Evolutionary conservation across 352 stramenopile genomes (phyloP).

Genomic region (Phytophthora pluvialis): DNA sequence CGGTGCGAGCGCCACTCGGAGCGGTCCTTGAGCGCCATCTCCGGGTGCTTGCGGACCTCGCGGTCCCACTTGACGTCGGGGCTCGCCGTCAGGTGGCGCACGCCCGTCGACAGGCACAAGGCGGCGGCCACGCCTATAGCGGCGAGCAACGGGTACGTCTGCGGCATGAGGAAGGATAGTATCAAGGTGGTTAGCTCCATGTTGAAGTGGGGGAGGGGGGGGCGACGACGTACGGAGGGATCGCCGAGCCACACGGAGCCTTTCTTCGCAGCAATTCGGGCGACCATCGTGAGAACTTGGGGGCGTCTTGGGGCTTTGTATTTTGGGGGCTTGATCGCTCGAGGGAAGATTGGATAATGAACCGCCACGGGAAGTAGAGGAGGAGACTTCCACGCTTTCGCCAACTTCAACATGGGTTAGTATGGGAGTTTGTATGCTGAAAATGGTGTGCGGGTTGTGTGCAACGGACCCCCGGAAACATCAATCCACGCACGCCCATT

Average conservation of each 20-base stretch:
- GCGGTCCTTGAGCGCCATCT: slow-evolving; percentile 50
- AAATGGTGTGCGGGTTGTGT: slow-evolving; percentile 5
- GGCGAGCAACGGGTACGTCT: slow-evolving; percentile 63
- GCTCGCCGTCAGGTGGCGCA: slow-evolving; percentile 58
- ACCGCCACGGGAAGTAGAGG: neutral
- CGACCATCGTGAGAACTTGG: slow-evolving; percentile 33
- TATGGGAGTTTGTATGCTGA: slow-evolving; percentile 18
- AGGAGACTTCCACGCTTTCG: slow-evolving; percentile 14
- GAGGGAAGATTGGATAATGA: slow-evolving; percentile 33
- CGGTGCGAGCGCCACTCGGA: slow-evolving; percentile 62
- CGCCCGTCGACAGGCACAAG: slow-evolving; percentile 48
- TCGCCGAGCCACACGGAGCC: slow-evolving; percentile 51
- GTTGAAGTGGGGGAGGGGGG: neutral
- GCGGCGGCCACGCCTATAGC: slow-evolving; percentile 44
- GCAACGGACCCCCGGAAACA: slow-evolving; percentile 3
- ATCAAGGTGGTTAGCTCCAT: neutral
- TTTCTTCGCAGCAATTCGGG: slow-evolving; percentile 46
- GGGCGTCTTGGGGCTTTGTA: neutral
- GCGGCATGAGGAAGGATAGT: neutral
- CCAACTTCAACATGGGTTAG: slow-evolving; percentile 32
- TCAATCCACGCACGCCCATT: no score
- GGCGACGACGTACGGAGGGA: slow-evolving; percentile 35
- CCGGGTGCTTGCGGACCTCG: slow-evolving; percentile 60
- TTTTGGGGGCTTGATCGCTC: slow-evolving; percentile 11
- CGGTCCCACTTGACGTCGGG: slow-evolving; percentile 73